A percentile compares a stretch with the other conserved stretches of the same genome.
These are phyloP conservation scores for Ophiocordyceps unilateralis DNA, from an alignment of 2,329 filamentous ascomycete genomes.

Conservation along the genomic window DNA sequence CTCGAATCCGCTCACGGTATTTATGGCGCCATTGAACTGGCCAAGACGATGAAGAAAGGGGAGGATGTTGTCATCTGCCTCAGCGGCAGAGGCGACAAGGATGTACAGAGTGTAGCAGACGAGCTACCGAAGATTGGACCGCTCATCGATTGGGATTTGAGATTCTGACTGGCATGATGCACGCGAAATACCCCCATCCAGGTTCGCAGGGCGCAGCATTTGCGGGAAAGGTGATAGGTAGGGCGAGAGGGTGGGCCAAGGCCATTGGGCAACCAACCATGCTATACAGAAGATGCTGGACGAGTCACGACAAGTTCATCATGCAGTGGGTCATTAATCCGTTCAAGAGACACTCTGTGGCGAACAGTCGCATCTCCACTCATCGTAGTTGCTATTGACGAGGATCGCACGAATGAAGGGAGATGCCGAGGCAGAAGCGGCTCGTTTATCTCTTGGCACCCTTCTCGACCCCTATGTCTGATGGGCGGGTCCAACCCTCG, in stretches of 20 bases:
- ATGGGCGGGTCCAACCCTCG: background rate
- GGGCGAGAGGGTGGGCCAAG: background rate
- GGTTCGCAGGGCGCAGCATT: background rate
- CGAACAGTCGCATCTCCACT: no score
- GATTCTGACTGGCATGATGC: constrained; percentile 28
- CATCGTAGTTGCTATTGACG: no score
- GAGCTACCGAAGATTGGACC: constrained; percentile 79
- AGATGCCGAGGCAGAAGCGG: background rate
- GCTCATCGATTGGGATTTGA: constrained; percentile 60
- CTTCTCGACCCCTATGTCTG: background rate
- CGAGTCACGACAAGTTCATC: background rate
- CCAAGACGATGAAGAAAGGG: constrained; percentile 79
- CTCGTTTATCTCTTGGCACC: constrained; percentile 12
- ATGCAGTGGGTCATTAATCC: background rate
- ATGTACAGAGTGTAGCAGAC: constrained; percentile 94
- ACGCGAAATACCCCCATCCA: background rate
- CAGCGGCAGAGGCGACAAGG: constrained; percentile 89
- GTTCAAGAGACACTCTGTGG: background rate
- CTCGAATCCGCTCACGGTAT: constrained; percentile 88
- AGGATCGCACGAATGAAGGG: background rate
- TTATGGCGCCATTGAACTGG: constrained; percentile 73
- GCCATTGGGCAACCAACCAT: background rate
- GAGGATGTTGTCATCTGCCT: constrained; percentile 89
- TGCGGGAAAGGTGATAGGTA: background rate
- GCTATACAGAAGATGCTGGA: background rate